Evolutionary conservation across 257 asterid species (phyloP).

Genomic region (Penstemon barbatus): DNA sequence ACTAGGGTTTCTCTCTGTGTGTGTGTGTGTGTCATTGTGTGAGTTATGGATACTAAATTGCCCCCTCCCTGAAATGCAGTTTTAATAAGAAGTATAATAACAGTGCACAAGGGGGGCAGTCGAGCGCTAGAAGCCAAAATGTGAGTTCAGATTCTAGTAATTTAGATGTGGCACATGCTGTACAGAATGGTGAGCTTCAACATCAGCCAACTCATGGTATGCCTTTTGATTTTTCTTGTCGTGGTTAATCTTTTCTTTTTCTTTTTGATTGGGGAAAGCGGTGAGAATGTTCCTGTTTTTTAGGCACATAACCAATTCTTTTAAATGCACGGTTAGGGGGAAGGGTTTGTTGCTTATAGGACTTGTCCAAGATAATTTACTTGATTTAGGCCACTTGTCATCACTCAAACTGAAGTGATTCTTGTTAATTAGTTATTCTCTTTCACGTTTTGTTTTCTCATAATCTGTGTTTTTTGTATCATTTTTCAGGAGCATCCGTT

Average conservation of each 20-base stretch:
- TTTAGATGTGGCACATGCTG: slow-evolving; percentile 33
- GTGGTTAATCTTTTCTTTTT: neutral
- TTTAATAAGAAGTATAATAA: slow-evolving; percentile 44
- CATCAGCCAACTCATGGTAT: slow-evolving; percentile 38
- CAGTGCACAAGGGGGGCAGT: slow-evolving; percentile 69
- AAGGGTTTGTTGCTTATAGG: neutral
- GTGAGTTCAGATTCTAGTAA: slow-evolving; percentile 41
- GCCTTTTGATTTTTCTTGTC: slow-evolving; percentile 5
- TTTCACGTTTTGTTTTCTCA: neutral
- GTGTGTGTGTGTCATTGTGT: neutral
- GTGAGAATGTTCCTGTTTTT: neutral
- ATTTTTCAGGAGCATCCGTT: slow-evolving; percentile 41
- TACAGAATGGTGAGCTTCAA: slow-evolving; percentile 62
- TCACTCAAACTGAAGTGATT: no score
- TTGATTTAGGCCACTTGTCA: neutral
- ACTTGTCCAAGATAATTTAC: slow-evolving; percentile 2
- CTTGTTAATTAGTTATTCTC: neutral
- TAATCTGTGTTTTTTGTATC: neutral
- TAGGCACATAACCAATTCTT: neutral
- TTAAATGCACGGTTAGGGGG: neutral
- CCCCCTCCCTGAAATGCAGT: slow-evolving; percentile 28
- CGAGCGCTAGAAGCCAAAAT: slow-evolving; percentile 39
- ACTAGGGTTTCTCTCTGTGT: slow-evolving; percentile 17
- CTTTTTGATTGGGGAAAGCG: neutral
- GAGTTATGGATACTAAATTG: neutral